These are phyloP conservation scores for Fusarium lateritium DNA, from an alignment of 2,329 filamentous ascomycete species.

Conservation along the genomic window DNA sequence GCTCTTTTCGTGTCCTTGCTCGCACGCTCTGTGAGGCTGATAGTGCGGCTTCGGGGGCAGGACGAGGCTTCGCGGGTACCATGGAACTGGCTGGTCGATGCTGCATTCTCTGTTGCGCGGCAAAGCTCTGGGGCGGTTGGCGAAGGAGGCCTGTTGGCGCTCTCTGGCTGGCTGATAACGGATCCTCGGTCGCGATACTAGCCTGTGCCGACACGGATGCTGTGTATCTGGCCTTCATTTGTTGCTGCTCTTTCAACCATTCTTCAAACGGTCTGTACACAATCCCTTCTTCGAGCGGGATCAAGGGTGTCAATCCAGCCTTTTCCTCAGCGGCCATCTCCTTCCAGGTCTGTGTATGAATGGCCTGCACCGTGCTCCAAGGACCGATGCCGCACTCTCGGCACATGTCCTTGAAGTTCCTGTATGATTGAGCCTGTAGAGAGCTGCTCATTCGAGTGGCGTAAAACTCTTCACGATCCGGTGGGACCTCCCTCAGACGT, in stretches of 20 bases:
- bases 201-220: constrained; percentile 51
- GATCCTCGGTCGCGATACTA: constrained; percentile 53
- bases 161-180: constrained; percentile 52
- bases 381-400: constrained; percentile 72
- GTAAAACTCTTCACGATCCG: constrained; percentile 72
- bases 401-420: constrained; percentile 71
- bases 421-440: constrained; percentile 63
- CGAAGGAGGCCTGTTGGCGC: constrained; percentile 62
- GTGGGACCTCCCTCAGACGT: constrained; percentile 70
- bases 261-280: constrained; percentile 77
- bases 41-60: constrained; percentile 43
- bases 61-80: constrained; percentile 46
- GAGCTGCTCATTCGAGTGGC: constrained; percentile 61
- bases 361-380: constrained; percentile 62
- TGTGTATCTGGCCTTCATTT: constrained; percentile 53
- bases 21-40: constrained; percentile 53
- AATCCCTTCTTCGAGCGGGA: constrained; percentile 72
- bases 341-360: constrained; percentile 72
- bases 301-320: constrained; percentile 73
- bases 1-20: constrained; percentile 49
- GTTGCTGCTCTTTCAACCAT: constrained; percentile 68
- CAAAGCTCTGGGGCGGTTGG: constrained; percentile 74
- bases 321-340: constrained; percentile 79
- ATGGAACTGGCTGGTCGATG: constrained; percentile 58
- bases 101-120: constrained; percentile 75